phyloP scores from a whole-genome alignment of 2,329 filamentous ascomycete genomes.

The Leptographium flavum region DNA sequence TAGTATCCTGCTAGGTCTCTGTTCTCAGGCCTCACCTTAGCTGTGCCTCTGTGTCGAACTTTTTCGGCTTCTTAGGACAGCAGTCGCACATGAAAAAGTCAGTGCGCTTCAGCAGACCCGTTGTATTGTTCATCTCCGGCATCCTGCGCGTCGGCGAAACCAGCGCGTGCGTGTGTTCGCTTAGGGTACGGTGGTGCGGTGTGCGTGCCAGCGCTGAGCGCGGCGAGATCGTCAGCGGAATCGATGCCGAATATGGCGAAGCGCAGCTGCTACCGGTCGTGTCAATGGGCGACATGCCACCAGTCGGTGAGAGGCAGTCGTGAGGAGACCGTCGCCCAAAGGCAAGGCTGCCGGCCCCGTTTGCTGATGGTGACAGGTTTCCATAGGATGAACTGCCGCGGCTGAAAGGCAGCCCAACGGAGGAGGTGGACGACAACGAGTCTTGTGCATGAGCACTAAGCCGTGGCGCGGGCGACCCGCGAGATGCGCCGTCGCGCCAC shows the following conservation, averaged over 20 bases:
- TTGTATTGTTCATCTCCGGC: slow-evolving; percentile 25
- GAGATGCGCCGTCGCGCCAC: slow-evolving; percentile 31
- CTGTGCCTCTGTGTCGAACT: slow-evolving; percentile 75
- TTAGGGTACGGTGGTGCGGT: slow-evolving; percentile 31
- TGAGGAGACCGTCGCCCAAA: slow-evolving; percentile 29
- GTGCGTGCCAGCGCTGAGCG: slow-evolving; percentile 28
- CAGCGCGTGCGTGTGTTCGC: slow-evolving; percentile 24
- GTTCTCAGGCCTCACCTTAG: slow-evolving; percentile 42
- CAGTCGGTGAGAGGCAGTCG: slow-evolving; percentile 25
- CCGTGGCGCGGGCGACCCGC: slow-evolving; percentile 38
- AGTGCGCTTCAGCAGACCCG: slow-evolving; percentile 28
- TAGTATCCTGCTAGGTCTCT: no score
- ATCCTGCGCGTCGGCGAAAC: slow-evolving; percentile 35
- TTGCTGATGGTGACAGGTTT: slow-evolving; percentile 28
- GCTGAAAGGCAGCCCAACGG: slow-evolving; percentile 17
- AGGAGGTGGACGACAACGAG: slow-evolving; percentile 28
- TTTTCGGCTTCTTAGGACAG: slow-evolving; percentile 93
- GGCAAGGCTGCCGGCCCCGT: slow-evolving; percentile 28
- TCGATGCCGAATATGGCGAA: slow-evolving; percentile 34
- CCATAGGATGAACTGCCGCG: slow-evolving; percentile 35
- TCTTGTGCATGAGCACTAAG: slow-evolving; percentile 31
- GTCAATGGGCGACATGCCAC: slow-evolving; percentile 35
- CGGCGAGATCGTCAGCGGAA: slow-evolving; percentile 35
- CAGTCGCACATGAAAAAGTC: slow-evolving; percentile 65
- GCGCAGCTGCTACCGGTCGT: slow-evolving; percentile 20